Evolutionary conservation across 2,329 filamentous ascomycete species (phyloP).

Genomic region (Erysiphe neolycopersici): DNA sequence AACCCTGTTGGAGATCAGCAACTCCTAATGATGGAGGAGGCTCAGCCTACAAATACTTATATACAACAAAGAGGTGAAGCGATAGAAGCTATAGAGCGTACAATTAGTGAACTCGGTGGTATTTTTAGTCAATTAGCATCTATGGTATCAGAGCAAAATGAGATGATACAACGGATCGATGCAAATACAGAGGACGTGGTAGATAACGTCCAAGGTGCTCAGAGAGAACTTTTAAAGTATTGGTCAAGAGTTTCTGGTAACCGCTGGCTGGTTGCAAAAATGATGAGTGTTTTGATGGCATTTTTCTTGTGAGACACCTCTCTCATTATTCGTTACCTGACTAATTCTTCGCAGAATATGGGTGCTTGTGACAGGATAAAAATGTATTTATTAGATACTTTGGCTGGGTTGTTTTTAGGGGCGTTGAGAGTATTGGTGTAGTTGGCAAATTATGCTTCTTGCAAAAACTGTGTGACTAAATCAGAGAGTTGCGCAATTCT

Average conservation of each 20-base stretch:
- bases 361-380: conserved; percentile 9
- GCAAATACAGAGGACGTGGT: conserved; percentile 96
- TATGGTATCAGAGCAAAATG: conserved; percentile 93
- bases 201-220: conserved; percentile 91
- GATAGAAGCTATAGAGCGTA: conserved; percentile 89
- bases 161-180: conserved; percentile 93
- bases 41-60: conserved; percentile 60
- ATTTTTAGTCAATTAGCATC: conserved; percentile 87
- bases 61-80: conserved; percentile 85
- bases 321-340: not conserved
- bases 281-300: conserved; percentile 82
- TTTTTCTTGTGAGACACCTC: conserved; percentile 40
- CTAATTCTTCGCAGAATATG: conserved; percentile 7
- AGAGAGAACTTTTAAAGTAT: conserved; percentile 87
- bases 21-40: conserved; percentile 79
- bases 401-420: no score
- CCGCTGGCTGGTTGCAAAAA: conserved; percentile 75
- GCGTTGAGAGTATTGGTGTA: no score
- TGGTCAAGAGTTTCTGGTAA: conserved; percentile 89
- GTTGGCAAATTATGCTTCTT: no score
- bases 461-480: no score
- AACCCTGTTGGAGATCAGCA: conserved; percentile 74
- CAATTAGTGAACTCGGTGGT: conserved; percentile 69
- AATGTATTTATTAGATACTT: not conserved
- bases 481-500: no score